Evolutionary conservation across 2,329 filamentous ascomycete genomes (phyloP), one percentile per base, ranked within the genome.

Genomic region (Alternaria sp.): DNA sequence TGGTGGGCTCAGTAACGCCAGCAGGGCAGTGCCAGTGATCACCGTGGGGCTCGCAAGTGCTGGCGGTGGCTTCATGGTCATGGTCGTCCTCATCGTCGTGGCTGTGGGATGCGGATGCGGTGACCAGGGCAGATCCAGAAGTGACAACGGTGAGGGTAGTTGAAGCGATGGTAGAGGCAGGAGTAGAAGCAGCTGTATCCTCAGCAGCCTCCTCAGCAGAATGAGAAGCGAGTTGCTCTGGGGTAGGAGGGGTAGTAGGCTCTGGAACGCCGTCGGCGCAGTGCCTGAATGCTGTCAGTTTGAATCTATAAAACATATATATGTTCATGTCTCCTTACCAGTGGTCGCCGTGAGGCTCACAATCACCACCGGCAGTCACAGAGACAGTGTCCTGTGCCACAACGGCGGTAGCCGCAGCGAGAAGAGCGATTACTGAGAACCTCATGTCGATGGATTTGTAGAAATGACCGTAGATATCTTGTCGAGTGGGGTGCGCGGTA

Each of bases 21-120:
- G 59, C 61, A 1, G 69, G 71, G 44, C 71, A 73, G 59, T 72
- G 65, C 69, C 70, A 73, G 59, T 74, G 70, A 49, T 72, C 68
- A 30, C 49, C 63, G 46, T 72, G 72, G 32, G 70, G 69, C 51
- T 69, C 68, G 54, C 72, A 75, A 2, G 69, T 73, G 41, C 67
- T 56, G 7, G 70, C 72, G 1, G 72, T 72, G n/a, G 57, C 69
- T 16, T 64, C 63, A 22, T 72, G 65, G 24, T 67, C 63, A 46
- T 73, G 66, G 16, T 73, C 59, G 28, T 72, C 59, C 3, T 72
- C 62, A 18, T 70, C 63, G 18, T 69, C 54, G 28, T 67, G 54
- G 53, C 55, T 46, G 54, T 56, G 32, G 9, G 55, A 54, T 41
- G 54, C 12, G 5, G 55, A 54, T 16, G 41, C 16, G 14, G 55